Evolutionary conservation across 2,329 filamentous ascomycete genomes (phyloP).

Genomic region (Talaromyces sp.): DNA sequence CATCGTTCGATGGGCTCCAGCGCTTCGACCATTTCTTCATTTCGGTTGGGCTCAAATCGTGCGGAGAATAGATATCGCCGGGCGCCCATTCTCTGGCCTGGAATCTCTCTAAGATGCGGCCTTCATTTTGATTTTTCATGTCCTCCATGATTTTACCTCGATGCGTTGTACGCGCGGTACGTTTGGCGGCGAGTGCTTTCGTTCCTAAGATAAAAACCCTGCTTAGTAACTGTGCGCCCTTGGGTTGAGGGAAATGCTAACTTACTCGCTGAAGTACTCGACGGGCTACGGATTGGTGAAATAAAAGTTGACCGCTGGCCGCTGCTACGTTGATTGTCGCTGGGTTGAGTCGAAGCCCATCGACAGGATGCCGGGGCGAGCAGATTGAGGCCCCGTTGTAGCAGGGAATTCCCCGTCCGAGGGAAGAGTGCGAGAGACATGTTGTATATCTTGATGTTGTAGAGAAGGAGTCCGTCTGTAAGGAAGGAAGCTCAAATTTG

Average conservation of each 20-base stretch:
- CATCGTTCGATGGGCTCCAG: constrained; percentile 59
- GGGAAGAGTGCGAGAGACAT: constrained; percentile 12
- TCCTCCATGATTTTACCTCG: constrained; percentile 35
- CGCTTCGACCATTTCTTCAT: constrained; percentile 73
- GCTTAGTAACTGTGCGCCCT: neutral
- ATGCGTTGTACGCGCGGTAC: constrained; percentile 27
- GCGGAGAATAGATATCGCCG: constrained; percentile 87
- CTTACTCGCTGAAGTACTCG: neutral
- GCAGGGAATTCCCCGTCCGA: constrained; percentile 3
- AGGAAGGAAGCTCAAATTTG: constrained; percentile 13
- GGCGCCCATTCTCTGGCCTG: constrained; percentile 64
- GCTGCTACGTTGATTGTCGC: neutral
- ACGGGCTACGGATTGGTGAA: constrained; percentile 2
- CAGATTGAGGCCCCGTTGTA: neutral
- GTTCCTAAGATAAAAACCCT: constrained; percentile 18
- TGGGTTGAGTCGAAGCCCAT: constrained; percentile 5
- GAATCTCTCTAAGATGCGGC: constrained; percentile 37
- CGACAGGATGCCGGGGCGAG: constrained; percentile 12
- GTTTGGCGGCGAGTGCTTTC: constrained; percentile 22
- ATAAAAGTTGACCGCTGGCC: constrained; percentile 5
- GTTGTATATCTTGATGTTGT: neutral
- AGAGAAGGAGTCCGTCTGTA: neutral
- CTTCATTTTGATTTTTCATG: constrained; percentile 36
- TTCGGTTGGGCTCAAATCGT: constrained; percentile 75
- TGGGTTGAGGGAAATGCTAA: neutral